Conservation (phyloP, 2,329 filamentous ascomycete genomes). For the Metarhizium humberi region DNA sequence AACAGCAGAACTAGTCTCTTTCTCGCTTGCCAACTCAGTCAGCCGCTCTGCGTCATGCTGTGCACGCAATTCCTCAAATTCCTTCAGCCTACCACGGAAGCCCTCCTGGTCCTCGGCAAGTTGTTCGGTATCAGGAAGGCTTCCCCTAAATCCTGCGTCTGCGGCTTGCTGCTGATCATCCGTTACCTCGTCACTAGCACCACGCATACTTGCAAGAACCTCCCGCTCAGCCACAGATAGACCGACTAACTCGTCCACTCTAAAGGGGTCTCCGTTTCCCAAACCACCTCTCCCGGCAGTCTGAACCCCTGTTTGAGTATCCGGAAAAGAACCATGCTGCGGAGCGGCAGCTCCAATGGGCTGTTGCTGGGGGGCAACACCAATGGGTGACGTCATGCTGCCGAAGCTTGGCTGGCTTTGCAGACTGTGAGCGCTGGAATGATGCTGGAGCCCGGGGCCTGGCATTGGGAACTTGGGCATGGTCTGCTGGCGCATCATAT, state of each 20-base stretch:
- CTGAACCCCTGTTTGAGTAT: constrained; percentile 35
- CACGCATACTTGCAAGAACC: constrained; percentile 33
- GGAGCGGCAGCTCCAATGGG: constrained; percentile 23
- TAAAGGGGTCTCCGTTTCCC: constrained; percentile 41
- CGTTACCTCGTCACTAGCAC: background rate
- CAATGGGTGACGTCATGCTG: constrained; percentile 81
- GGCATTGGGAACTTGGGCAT: constrained; percentile 63
- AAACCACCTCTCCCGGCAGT: constrained; percentile 13
- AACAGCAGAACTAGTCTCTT: background rate
- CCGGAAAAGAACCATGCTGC: constrained; percentile 56
- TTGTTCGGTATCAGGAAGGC: constrained; percentile 40
- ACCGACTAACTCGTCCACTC: constrained; percentile 67
- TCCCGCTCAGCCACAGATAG: constrained; percentile 47
- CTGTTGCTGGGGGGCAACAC: constrained; percentile 39
- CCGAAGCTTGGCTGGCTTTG: constrained; percentile 97
- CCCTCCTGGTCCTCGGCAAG: constrained; percentile 47
- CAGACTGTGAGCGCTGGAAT: constrained; percentile 88
- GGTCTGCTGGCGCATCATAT: constrained; percentile 75
- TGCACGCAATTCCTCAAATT: constrained; percentile 74
- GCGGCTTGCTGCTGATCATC: constrained; percentile 12
- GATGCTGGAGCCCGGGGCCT: constrained; percentile 62
- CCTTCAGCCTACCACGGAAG: constrained; percentile 63
- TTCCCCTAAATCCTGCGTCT: constrained; percentile 29
- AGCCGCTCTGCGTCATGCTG: constrained; percentile 53
- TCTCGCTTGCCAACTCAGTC: constrained; percentile 9